Conservation (phyloP, 164 flowering plant species). For the Annona cherimola region DNA sequence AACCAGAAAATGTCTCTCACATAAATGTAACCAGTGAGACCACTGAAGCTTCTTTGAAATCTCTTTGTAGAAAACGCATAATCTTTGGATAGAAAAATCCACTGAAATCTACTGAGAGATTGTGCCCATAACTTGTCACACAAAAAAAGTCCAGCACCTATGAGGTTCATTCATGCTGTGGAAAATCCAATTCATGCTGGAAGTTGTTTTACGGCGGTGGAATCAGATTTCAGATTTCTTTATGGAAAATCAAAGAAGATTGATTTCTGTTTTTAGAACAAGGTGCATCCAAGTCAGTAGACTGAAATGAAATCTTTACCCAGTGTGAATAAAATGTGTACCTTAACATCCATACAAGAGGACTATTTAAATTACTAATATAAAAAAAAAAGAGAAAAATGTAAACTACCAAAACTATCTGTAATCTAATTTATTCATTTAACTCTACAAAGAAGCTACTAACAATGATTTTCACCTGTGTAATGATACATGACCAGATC, state of each 20-base stretch:
- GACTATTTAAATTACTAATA: neutral
- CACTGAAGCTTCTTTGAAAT: neutral
- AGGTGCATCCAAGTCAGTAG: neutral
- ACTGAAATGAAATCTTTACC: neutral
- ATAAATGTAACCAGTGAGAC: neutral
- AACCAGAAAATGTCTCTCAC: too few relatives aligned
- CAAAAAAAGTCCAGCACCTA: neutral
- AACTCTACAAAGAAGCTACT: neutral
- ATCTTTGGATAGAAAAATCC: neutral
- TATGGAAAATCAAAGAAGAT: neutral
- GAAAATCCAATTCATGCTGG: neutral
- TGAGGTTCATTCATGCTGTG: neutral
- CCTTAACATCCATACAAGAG: neutral
- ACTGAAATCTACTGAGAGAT: neutral
- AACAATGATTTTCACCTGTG: neutral
- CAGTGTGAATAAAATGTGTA: too few relatives aligned
- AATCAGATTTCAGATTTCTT: neutral
- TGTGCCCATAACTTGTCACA: neutral
- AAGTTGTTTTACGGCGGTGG: neutral
- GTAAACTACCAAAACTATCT: neutral
- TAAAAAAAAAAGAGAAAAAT: neutral
- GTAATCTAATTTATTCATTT: neutral
- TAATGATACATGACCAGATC: neutral
- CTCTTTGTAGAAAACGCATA: neutral
- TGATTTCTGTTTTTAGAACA: neutral